Conservation (phyloP, 2,329 filamentous ascomycete species). For the Paracorniculantispora psalliotae region DNA sequence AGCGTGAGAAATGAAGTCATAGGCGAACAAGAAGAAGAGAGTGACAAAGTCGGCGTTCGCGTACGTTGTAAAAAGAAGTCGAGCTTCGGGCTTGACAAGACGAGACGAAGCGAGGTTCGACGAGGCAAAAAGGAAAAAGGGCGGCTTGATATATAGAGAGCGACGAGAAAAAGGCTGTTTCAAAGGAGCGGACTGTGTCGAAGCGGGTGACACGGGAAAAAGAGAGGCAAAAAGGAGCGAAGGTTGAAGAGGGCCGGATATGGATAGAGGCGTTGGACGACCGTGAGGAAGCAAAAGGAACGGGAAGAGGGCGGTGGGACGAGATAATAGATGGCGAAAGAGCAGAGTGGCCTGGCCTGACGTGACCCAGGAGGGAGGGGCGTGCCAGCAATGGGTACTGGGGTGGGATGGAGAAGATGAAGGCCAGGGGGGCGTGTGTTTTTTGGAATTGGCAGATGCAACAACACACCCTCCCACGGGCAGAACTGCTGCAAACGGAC, state of each 20-base stretch:
- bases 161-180: slow-evolving; percentile 13
- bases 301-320: slow-evolving; percentile 8
- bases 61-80: slow-evolving; percentile 13
- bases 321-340: not conserved
- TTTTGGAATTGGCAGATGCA: no score
- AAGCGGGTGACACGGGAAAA: slow-evolving; percentile 8
- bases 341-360: not conserved
- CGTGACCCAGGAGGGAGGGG: not conserved
- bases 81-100: slow-evolving; percentile 4
- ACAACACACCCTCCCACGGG: not conserved
- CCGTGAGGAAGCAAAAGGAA: slow-evolving; percentile 3
- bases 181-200: slow-evolving; percentile 18
- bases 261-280: slow-evolving; percentile 9
- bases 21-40: not conserved
- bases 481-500: not conserved
- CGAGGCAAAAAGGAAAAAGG: slow-evolving; percentile 5
- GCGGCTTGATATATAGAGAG: slow-evolving; percentile 13
- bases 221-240: slow-evolving; percentile 15
- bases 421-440: not conserved
- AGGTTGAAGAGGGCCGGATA: slow-evolving; percentile 10
- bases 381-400: not conserved
- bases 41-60: slow-evolving; percentile 12
- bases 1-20: slow-evolving; percentile 9
- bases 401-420: not conserved
- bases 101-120: not conserved